Percentiles rank a stretch among this genome's conserved stretches.
phyloP scores from a whole-genome alignment of 2,329 filamentous ascomycete species.

The Plectosphaerella sp. region DNA sequence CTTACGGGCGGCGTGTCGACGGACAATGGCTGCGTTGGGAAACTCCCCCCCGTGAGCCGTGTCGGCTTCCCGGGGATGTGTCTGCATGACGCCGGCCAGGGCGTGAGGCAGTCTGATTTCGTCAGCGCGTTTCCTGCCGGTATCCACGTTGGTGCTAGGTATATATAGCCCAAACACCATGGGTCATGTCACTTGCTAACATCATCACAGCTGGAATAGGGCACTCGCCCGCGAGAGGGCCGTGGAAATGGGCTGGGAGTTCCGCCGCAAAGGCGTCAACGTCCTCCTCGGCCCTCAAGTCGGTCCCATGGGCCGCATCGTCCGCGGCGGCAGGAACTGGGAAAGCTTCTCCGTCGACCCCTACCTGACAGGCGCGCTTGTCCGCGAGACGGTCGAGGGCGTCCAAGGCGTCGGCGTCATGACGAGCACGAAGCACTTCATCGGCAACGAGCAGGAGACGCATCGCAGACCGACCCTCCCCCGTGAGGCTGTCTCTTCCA shows the following conservation, averaged over 20 bases:
- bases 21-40: slow-evolving; percentile 44
- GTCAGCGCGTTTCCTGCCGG: slow-evolving; percentile 44
- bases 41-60: slow-evolving; percentile 29
- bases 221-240: slow-evolving; percentile 60
- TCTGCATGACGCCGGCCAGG: slow-evolving; percentile 45
- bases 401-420: slow-evolving; percentile 77
- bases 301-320: slow-evolving; percentile 58
- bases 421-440: slow-evolving; percentile 62
- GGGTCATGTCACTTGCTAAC: slow-evolving; percentile 14
- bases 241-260: slow-evolving; percentile 71
- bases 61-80: slow-evolving; percentile 42
- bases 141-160: slow-evolving; percentile 39
- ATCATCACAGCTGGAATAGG: slow-evolving; percentile 43
- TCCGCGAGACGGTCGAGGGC: slow-evolving; percentile 67
- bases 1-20: slow-evolving; percentile 67
- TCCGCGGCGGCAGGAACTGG: slow-evolving; percentile 61
- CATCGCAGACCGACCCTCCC: slow-evolving; percentile 30
- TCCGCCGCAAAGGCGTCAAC: slow-evolving; percentile 72
- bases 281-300: slow-evolving; percentile 74
- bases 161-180: slow-evolving; percentile 16
- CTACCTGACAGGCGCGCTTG: slow-evolving; percentile 65
- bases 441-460: slow-evolving; percentile 57
- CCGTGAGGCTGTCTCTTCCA: slow-evolving; percentile 46
- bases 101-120: slow-evolving; percentile 41
- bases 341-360: slow-evolving; percentile 62